These are phyloP conservation scores for Ophiosphaerella herpotricha DNA, from an alignment of 2,329 filamentous ascomycete genomes.

Conservation along the genomic window DNA sequence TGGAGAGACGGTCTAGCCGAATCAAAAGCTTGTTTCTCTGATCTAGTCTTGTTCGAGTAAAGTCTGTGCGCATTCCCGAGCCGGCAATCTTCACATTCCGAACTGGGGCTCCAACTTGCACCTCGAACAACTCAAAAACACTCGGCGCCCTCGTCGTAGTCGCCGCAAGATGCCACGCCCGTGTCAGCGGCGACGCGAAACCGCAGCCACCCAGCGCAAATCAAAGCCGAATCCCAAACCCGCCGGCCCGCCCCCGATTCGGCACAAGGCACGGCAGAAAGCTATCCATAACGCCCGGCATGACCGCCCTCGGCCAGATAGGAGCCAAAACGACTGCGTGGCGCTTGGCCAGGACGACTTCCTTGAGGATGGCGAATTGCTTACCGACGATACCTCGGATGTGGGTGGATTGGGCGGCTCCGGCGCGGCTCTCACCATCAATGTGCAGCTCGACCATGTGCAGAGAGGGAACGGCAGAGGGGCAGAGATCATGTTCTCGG, in stretches of 20 bases:
- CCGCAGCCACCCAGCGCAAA: conserved; percentile 23
- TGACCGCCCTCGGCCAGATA: conserved; percentile 5
- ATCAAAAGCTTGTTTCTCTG: neutral
- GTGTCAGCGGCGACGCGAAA: conserved; percentile 31
- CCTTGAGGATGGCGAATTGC: conserved; percentile 18
- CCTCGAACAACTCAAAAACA: neutral
- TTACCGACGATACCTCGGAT: conserved; percentile 9
- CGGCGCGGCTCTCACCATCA: conserved; percentile 27
- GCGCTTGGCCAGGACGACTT: conserved; percentile 14
- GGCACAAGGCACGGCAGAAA: conserved; percentile 25
- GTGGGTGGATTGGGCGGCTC: conserved; percentile 19
- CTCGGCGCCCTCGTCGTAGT: neutral
- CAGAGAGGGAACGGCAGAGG: conserved; percentile 1
- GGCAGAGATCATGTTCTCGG: conserved; percentile 26
- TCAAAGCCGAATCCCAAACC: conserved; percentile 16
- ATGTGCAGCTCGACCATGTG: conserved; percentile 17
- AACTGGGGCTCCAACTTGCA: no score
- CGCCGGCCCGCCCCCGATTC: conserved; percentile 18
- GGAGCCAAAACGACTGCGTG: conserved; percentile 15
- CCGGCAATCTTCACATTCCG: neutral
- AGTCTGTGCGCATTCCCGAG: neutral
- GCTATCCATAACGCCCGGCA: conserved; percentile 22
- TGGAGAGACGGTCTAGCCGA: neutral
- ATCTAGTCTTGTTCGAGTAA: neutral
- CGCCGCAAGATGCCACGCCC: conserved; percentile 28